Evolutionary conservation across 306 rosid genomes (phyloP), one percentile per base, ranked within the genome.

Genomic region (Citrullus mucosospermus): DNA sequence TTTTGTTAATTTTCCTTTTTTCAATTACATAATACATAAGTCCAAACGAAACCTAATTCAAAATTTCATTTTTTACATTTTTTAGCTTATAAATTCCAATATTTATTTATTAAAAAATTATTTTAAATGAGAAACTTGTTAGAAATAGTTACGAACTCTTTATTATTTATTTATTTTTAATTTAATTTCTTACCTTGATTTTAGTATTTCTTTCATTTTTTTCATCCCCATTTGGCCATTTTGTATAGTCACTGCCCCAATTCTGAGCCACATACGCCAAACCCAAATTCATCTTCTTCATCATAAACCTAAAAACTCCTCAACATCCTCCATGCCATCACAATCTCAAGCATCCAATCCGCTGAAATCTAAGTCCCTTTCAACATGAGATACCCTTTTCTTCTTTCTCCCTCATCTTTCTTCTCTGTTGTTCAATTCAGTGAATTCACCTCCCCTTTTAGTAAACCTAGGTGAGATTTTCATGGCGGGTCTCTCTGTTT

Each of bases 401-500:
- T 5, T 69, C 15, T 69, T 43, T 68, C 18, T 43, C 75, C 54
- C 74, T n/a, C 51, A 44, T 69, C 55, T 69, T 22, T 20, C 76
- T 44, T 9, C 56, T 10, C 55, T 39, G 8, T 67, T 67, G 8
- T 20, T 41, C n/a, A 22, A 44, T 69, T 67, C 30, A 38, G 11
- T 9, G 6, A n/a, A 67, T 67, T 69, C 36, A 20, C 10, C n/a
- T 71, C 76, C 20, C 13, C 34, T 13, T 71, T 22, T 6, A 44
- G 22, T 71, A 14, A 41, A 43, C 18, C 75, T 55, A 41, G 28
- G 3, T 69, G n/a, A 6, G 56, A 51, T 71, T 48, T 68, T 14
- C 58, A 95, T 95, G 99, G 88, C 97, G 84, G 88, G 81, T 81
- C 84, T 92, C 72, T 88, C 96, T 81, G 82, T 85, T 72, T 67